Evolutionary conservation across 495 filamentous ascomycete genomes (phyloP).

Genomic region (Pseudotulostoma volvatum): DNA sequence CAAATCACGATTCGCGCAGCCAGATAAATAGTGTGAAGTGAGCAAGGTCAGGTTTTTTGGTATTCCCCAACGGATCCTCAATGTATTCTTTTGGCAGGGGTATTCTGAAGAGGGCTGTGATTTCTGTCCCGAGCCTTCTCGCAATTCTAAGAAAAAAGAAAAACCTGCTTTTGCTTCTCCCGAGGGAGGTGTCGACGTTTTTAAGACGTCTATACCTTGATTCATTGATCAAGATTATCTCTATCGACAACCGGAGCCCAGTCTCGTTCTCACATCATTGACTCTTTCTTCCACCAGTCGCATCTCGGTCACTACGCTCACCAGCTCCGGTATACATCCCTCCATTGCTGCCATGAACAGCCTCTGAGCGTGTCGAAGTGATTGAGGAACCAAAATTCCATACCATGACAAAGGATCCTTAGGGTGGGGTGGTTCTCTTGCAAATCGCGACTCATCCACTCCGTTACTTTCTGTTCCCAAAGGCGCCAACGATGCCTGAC

Average conservation of each 20-base stretch:
- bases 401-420: conserved; percentile 53
- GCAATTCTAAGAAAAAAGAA: background rate
- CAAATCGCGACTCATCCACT: too few species aligned
- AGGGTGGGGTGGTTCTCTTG: conserved; percentile 13
- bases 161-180: background rate
- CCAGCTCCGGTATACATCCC: conserved; percentile 20
- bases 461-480: too few species aligned
- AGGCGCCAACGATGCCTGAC: too few species aligned
- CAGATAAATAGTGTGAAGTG: too few species aligned
- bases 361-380: conserved; percentile 44
- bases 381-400: conserved; percentile 44
- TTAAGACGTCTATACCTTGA: background rate
- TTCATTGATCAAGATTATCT: background rate
- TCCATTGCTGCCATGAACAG: conserved; percentile 26
- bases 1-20: too few species aligned
- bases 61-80: background rate
- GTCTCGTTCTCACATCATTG: conserved; percentile 30
- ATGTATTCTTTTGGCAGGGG: background rate
- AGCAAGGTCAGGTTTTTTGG: background rate
- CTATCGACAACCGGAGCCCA: conserved; percentile 1
- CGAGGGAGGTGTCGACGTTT: too few species aligned
- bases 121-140: background rate
- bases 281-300: conserved; percentile 51
- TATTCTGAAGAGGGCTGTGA: background rate
- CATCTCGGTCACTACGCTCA: conserved; percentile 49